phyloP scores from a whole-genome alignment of 305 asterid species.

The Fraxinus albicans region DNA sequence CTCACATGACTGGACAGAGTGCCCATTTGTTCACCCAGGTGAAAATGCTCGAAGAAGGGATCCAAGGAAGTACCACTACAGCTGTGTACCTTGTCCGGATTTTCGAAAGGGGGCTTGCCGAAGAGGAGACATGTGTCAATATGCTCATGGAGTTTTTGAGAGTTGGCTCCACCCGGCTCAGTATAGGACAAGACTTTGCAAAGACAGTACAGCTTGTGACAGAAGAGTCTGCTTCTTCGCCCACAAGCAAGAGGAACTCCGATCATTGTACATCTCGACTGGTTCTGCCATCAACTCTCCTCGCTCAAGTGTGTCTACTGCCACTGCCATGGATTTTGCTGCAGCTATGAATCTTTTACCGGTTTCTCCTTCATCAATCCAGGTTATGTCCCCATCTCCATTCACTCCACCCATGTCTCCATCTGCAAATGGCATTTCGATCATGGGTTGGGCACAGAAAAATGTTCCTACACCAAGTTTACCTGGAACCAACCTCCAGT shows the following conservation, averaged over 20 bases:
- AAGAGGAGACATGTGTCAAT: constrained; percentile 27
- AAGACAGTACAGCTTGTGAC: constrained; percentile 30
- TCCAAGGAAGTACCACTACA: constrained; percentile 29
- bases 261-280: constrained; percentile 69
- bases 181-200: constrained; percentile 34
- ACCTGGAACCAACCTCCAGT: constrained; percentile 68
- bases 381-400: constrained; percentile 29
- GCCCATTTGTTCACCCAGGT: constrained; percentile 36
- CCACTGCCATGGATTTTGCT: constrained; percentile 58
- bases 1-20: constrained; percentile 36
- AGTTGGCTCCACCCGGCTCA: constrained; percentile 37
- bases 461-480: constrained; percentile 67
- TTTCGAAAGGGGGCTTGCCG: constrained; percentile 27
- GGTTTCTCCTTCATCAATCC: constrained; percentile 45
- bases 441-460: constrained; percentile 55
- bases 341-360: constrained; percentile 65
- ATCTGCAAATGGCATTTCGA: constrained; percentile 47
- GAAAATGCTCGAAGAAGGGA: constrained; percentile 37
- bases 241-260: constrained; percentile 59
- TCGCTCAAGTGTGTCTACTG: constrained; percentile 41
- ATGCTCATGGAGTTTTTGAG: constrained; percentile 36
- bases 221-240: constrained; percentile 35
- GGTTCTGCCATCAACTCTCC: constrained; percentile 80
- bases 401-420: constrained; percentile 80
- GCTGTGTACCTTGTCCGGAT: constrained; percentile 22